Conservation (phyloP, 495 filamentous ascomycete species). For the Xanthoparmelia taractica region DNA sequence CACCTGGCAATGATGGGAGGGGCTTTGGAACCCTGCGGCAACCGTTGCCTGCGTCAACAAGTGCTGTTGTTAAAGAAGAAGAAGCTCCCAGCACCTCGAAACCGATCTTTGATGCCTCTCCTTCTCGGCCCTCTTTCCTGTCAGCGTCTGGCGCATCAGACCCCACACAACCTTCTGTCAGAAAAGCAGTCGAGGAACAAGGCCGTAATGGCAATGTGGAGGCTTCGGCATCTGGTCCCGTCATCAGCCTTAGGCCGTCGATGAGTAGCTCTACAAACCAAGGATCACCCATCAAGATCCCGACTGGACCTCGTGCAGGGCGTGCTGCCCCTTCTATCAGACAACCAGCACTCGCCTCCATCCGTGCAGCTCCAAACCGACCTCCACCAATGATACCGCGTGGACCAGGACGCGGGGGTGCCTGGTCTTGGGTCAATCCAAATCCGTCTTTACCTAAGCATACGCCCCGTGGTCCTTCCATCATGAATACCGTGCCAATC, state of each 20-base stretch:
- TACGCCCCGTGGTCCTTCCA: conserved; percentile 25
- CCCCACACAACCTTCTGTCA: conserved; percentile 19
- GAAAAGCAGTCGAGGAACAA: conserved; percentile 23
- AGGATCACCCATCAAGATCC: conserved; percentile 24
- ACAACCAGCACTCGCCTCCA: conserved; percentile 20
- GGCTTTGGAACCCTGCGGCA: conserved; percentile 8
- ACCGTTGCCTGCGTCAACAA: not conserved
- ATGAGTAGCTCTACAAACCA: conserved; percentile 14
- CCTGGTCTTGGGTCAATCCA: conserved; percentile 21
- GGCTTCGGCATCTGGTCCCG: conserved; percentile 8
- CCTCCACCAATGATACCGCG: conserved; percentile 17
- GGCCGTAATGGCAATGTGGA: conserved; percentile 22
- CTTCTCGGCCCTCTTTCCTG: conserved; percentile 3
- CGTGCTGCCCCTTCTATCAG: conserved; percentile 22
- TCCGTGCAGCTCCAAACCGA: conserved; percentile 16
- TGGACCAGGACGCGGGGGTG: conserved; percentile 15
- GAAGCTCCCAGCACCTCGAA: conserved; percentile 12
- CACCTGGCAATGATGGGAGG: conserved; percentile 2
- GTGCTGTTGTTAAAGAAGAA: conserved; percentile 10
- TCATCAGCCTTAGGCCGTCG: conserved; percentile 10
- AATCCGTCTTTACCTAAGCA: conserved; percentile 12
- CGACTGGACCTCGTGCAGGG: conserved; percentile 27
- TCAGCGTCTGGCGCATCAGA: conserved; percentile 7
- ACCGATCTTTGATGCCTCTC: conserved; percentile 18
- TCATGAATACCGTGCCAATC: conserved; percentile 26